A percentile compares a stretch with the other conserved stretches of the same genome.
phyloP scores from a whole-genome alignment of 495 filamentous ascomycete genomes.

The Clohesyomyces aquaticus region DNA sequence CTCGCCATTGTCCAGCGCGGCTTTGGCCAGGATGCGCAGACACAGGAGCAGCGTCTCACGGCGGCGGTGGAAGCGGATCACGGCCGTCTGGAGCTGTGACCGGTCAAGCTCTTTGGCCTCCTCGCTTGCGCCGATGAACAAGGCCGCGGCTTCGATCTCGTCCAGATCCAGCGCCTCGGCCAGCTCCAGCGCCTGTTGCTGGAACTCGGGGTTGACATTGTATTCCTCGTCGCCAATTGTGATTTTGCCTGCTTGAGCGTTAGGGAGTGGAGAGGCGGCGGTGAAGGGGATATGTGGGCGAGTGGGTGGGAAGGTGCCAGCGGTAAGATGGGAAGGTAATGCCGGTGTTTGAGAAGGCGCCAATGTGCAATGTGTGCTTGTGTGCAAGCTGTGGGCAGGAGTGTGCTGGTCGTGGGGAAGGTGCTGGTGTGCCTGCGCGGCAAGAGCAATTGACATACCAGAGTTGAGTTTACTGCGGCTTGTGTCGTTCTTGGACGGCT shows the following conservation, averaged over 20 bases:
- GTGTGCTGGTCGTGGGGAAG: too few relatives aligned
- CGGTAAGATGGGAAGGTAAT: too few relatives aligned
- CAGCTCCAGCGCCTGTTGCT: conserved; percentile 73
- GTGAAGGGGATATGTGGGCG: too few relatives aligned
- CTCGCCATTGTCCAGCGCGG: conserved; percentile 59
- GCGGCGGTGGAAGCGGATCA: conserved; percentile 83
- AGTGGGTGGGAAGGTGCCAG: too few relatives aligned
- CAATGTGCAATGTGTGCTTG: too few relatives aligned
- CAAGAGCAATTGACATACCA: conserved; percentile 47
- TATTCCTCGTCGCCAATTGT: conserved; percentile 72
- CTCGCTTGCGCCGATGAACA: conserved; percentile 70
- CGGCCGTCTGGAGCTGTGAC: conserved; percentile 67
- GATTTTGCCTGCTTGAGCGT: conserved; percentile 59
- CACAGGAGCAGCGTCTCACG: conserved; percentile 80
- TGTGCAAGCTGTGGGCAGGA: too few relatives aligned
- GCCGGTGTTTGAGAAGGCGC: too few relatives aligned
- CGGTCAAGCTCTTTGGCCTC: conserved; percentile 68
- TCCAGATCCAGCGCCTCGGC: conserved; percentile 89
- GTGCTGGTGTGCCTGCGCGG: not conserved
- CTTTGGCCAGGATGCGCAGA: conserved; percentile 72
- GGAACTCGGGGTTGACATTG: conserved; percentile 82
- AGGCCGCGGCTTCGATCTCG: conserved; percentile 76
- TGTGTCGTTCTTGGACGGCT: conserved; percentile 67
- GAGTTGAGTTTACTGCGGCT: conserved; percentile 65
- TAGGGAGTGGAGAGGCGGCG: too few relatives aligned